Base-by-base conservation (phyloP, 2,329 filamentous ascomycete species). In the Didymella glomerata region DNA sequence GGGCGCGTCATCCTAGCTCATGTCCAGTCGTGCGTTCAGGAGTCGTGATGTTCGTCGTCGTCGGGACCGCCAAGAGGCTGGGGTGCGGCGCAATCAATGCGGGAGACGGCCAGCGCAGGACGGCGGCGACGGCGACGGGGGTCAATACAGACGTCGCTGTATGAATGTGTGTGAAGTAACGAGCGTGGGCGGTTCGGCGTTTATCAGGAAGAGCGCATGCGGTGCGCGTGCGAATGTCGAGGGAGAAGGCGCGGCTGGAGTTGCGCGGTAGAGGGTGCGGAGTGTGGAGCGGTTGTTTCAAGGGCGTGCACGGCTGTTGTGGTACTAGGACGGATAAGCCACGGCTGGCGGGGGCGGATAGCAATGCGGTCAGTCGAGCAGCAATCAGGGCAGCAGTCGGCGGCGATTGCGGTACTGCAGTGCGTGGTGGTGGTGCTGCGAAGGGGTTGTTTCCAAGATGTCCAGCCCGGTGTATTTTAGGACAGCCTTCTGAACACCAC, bases 1-100 rank as follows among this genome's bases (percentile, higher is more conserved):
- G 83, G 83, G 66, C 83, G 79, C 68, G 83, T 84, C 83, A 86
- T 85, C 61, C 68, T 76, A 66, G 68, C 67, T 75, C 75, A 77
- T 76, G 60, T 70, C 74, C 68, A 47, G 60, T 49, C 40, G 67
- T 61, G 59, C 53, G 54, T 61, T 40, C 63, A 51, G 47, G 34
- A 25, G 51, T 44, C 27, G 51, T 50, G 8, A 14, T 49, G 36
- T 56, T 54, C 56, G 49, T 52, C 40, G 54, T 47, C 47, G 58
- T 61, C 47, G 48, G 60, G 58, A 58, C 57, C 53, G 70, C 67
- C 70, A 70, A 70, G 68, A 62, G 61, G 32, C 57, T 54, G 61
- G 53, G 52, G 49, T 57, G 70, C 59, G 68, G 69, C 65, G 72
- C 68, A 66, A 66, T 65, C 64, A 64, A 64, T 68, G 68, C 65